Percentiles rank a stretch among this genome's conserved stretches.
Evolutionary conservation across 2,329 filamentous ascomycete genomes (phyloP).

Genomic region (Diatrype stigma): DNA sequence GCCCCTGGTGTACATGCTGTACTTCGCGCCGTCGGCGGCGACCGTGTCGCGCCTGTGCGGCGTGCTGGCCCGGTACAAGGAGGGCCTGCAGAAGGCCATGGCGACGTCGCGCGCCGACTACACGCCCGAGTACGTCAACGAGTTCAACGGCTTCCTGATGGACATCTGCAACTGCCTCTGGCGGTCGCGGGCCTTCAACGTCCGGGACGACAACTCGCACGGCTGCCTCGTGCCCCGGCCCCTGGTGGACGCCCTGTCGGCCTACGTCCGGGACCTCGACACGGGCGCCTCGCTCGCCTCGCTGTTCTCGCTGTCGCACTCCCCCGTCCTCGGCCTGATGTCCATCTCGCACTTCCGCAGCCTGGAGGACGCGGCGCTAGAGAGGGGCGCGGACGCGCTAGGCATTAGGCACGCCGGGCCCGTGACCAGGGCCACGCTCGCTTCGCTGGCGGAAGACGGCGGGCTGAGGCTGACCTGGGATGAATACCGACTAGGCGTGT

Average conservation of each 20-base stretch:
- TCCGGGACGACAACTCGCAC: conserved; percentile 57
- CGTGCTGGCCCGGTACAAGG: conserved; percentile 69
- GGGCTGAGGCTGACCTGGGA: conserved; percentile 67
- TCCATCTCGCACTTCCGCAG: conserved; percentile 52
- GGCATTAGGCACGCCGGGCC: conserved; percentile 59
- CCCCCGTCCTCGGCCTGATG: conserved; percentile 52
- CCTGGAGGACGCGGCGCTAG: conserved; percentile 52
- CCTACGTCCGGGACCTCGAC: conserved; percentile 47
- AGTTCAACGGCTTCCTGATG: conserved; percentile 82
- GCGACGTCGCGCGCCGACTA: conserved; percentile 35
- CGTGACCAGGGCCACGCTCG: conserved; percentile 64
- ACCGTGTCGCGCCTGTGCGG: conserved; percentile 65
- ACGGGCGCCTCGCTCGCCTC: conserved; percentile 41
- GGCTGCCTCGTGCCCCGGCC: conserved; percentile 47
- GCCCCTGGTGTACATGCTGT: conserved; percentile 64
- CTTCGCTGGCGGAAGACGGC: conserved; percentile 57
- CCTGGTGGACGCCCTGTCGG: conserved; percentile 41
- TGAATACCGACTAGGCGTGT: conserved; percentile 69
- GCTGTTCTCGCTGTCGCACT: conserved; percentile 56
- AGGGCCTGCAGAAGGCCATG: conserved; percentile 59
- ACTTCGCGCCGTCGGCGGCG: conserved; percentile 61
- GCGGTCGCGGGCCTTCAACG: conserved; percentile 68
- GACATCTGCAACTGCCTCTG: conserved; percentile 82
- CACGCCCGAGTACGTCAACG: conserved; percentile 56
- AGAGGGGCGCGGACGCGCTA: conserved; percentile 32